Evolutionary conservation across 140 eudicot genomes (phyloP).

Genomic region (Stevia rebaudiana): DNA sequence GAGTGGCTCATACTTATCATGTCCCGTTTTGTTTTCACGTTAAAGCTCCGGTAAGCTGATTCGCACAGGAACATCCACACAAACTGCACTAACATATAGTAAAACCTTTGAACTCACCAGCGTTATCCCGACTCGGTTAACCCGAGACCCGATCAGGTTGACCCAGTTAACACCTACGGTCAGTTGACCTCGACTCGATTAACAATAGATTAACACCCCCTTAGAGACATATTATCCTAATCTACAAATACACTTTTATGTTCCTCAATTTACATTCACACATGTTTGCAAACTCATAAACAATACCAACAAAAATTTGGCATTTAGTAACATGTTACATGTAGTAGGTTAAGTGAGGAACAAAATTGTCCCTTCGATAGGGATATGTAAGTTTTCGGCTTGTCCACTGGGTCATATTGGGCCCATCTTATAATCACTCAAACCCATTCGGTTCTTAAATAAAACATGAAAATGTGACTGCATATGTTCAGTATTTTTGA

Average conservation of each 20-base stretch:
- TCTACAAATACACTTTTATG: neutral
- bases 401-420: conserved; percentile 16
- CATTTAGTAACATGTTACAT: neutral
- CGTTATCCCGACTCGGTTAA: no score
- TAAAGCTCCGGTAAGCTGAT: no score
- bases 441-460: conserved; percentile 12
- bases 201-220: no score
- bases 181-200: no score
- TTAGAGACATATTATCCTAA: neutral
- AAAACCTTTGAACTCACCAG: no score
- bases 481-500: neutral
- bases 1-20: no score
- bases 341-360: conserved; percentile 2
- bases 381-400: conserved; percentile 10
- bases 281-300: neutral
- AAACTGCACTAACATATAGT: no score
- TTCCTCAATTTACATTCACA: neutral
- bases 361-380: conserved; percentile 24
- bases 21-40: no score
- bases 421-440: conserved; percentile 14
- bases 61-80: no score
- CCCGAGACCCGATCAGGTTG: no score
- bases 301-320: neutral
- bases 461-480: conserved; percentile 25
- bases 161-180: no score